phyloP scores from a whole-genome alignment of 176 grass and related monocot genomes.

The Chloris gayana region DNA sequence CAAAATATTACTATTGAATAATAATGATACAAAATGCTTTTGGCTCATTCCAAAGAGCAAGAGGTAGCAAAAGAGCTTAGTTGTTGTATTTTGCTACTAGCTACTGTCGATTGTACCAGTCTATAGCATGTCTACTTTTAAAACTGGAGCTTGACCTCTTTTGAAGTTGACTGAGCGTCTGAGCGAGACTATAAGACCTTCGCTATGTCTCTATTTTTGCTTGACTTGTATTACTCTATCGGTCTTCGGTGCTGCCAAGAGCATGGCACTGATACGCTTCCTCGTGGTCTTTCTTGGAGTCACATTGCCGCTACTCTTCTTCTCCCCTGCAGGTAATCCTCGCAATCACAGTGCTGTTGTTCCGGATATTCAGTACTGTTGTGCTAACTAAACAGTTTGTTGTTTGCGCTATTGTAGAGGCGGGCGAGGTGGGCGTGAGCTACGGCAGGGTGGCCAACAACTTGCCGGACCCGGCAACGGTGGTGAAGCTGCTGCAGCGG shows the following conservation, averaged over 20 bases:
- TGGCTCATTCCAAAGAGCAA: no score
- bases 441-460: constrained; percentile 56
- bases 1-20: no score
- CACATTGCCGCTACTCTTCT: not conserved
- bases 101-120: no score
- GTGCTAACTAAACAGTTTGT: not conserved
- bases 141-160: no score
- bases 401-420: constrained; percentile 33
- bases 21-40: no score
- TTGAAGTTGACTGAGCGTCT: no score
- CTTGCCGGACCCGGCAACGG: constrained; percentile 38
- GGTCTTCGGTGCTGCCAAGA: not conserved
- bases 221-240: not conserved
- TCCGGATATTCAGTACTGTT: not conserved
- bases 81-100: no score
- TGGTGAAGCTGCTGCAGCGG: constrained; percentile 52
- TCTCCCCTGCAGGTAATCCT: not conserved
- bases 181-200: no score
- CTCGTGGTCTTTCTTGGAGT: not conserved
- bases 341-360: not conserved
- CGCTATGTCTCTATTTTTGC: no score
- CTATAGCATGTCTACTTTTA: no score
- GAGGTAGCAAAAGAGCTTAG: no score
- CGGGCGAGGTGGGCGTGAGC: constrained; percentile 55
- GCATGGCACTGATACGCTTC: not conserved